Conservation (phyloP, 306 rosid genomes). For the Arachis hypogaea region DNA sequence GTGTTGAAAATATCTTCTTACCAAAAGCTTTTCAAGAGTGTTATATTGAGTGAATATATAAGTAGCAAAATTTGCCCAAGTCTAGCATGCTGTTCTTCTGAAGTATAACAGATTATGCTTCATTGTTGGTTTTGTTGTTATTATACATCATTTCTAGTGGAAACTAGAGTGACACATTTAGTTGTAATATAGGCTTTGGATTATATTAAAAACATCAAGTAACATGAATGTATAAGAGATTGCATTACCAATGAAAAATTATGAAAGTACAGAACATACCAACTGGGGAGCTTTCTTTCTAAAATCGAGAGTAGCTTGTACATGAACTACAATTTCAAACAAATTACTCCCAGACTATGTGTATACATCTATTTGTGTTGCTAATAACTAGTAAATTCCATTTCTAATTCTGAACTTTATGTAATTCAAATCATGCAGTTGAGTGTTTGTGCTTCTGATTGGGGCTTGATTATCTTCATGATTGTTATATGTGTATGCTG, state of each 20-base stretch:
- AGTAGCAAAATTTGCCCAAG: not conserved
- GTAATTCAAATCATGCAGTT: not conserved
- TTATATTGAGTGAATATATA: too few species aligned
- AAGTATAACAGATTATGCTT: not conserved
- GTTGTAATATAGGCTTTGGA: not conserved
- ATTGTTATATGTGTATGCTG: not conserved
- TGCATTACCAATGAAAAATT: not conserved
- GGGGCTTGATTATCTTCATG: not conserved
- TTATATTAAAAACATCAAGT: not conserved
- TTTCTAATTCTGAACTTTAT: not conserved
- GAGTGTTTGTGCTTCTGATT: not conserved
- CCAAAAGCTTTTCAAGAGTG: not conserved
- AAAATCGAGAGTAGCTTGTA: not conserved
- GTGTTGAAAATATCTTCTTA: not conserved
- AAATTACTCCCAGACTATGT: slow-evolving; percentile 1
- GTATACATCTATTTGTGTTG: not conserved
- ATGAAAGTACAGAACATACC: not conserved
- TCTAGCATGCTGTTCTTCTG: not conserved
- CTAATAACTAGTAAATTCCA: not conserved
- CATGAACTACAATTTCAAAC: slow-evolving; percentile 12
- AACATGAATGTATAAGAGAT: not conserved
- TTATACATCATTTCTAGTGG: not conserved
- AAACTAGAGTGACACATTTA: not conserved
- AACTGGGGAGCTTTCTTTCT: not conserved
- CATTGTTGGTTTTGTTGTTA: not conserved